These are phyloP conservation scores for Rhizopogon salebrosus DNA, from an alignment of 768 basidiomycete genomes.

Conservation along the genomic window DNA sequence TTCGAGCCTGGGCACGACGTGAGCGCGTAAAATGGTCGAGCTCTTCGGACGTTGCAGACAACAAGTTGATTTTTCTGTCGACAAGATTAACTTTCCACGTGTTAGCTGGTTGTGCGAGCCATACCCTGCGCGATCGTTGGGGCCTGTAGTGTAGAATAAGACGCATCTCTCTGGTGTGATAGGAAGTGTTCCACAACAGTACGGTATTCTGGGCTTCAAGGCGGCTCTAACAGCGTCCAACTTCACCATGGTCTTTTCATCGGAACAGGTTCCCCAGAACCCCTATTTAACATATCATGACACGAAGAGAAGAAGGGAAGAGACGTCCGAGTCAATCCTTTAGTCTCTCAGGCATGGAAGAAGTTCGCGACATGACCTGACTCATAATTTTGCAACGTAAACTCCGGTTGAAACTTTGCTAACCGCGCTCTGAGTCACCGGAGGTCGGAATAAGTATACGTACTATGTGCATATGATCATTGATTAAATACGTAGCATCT, in stretches of 20 bases:
- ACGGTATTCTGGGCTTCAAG: background rate
- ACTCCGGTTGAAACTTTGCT: background rate
- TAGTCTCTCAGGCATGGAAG: background rate
- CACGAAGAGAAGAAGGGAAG: background rate
- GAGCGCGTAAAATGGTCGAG: background rate
- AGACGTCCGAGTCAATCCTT: no score
- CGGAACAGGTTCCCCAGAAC: no score
- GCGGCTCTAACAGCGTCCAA: constrained; percentile 1
- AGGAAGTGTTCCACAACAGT: background rate
- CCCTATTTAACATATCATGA: background rate
- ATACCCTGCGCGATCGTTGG: background rate
- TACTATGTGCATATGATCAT: no score
- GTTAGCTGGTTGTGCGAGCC: background rate
- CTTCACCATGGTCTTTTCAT: background rate
- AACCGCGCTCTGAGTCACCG: no score
- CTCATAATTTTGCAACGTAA: background rate
- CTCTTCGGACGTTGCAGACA: background rate
- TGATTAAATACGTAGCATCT: background rate
- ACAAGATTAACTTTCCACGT: background rate
- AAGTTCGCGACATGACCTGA: background rate
- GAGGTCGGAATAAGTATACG: no score
- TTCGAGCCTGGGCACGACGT: background rate
- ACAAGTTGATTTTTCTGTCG: background rate
- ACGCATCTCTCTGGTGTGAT: background rate
- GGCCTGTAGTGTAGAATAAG: background rate